These are phyloP conservation scores for Fusarium proliferatum DNA, from an alignment of 2,329 filamentous ascomycete genomes.

Conservation along the genomic window DNA sequence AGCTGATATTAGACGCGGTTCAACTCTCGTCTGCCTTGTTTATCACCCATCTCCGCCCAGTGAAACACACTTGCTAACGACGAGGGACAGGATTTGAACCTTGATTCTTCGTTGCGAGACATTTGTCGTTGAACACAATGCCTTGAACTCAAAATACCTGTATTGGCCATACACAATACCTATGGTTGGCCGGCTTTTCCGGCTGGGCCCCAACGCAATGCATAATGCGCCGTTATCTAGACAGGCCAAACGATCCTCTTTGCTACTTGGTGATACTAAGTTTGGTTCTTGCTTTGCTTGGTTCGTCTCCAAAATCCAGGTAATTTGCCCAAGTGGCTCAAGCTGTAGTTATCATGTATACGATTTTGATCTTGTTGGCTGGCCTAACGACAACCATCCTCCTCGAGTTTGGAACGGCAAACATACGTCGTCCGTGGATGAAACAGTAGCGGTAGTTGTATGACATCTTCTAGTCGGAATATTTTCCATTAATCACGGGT, in stretches of 20 bases:
- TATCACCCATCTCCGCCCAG: slow-evolving; percentile 2
- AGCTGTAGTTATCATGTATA: background rate
- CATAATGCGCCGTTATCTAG: slow-evolving; percentile 5
- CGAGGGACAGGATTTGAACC: slow-evolving; percentile 3
- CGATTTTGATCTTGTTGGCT: background rate
- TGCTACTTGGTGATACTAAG: slow-evolving; percentile 5
- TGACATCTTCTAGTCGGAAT: background rate
- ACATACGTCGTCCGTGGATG: background rate
- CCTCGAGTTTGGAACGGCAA: background rate
- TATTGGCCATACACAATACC: slow-evolving; percentile 2
- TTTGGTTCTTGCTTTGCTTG: background rate
- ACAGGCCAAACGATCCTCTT: slow-evolving; percentile 1
- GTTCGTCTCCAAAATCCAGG: background rate
- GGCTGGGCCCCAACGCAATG: slow-evolving; percentile 12
- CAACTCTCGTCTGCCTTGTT: background rate
- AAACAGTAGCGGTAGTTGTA: slow-evolving; percentile 1
- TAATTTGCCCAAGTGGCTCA: background rate
- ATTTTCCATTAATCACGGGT: background rate
- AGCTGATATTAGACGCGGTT: background rate
- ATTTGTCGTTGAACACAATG: slow-evolving; percentile 1
- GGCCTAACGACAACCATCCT: background rate
- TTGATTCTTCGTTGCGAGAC: slow-evolving; percentile 4
- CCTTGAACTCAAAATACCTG: slow-evolving; percentile 30
- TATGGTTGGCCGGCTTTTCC: slow-evolving; percentile 22
- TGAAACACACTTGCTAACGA: slow-evolving; percentile 5